Evolutionary conservation across 169 alveolate genomes (phyloP).

Genomic region (Condylostoma magnum): DNA sequence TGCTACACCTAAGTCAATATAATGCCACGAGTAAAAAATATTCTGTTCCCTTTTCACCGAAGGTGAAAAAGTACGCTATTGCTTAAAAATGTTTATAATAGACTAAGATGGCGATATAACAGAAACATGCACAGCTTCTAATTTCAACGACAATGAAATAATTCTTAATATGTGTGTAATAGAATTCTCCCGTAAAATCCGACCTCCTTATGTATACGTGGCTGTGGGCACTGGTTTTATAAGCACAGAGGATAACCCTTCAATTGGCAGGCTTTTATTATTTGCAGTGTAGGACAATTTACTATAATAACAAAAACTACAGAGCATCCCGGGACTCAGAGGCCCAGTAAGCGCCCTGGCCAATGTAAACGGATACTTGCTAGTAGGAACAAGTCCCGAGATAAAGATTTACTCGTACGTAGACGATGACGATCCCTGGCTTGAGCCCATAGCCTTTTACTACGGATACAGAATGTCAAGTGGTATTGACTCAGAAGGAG

Average conservation of each 20-base stretch:
- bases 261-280: constrained; percentile 11
- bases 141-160: constrained; percentile 13
- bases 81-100: background rate
- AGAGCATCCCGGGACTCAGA: constrained; percentile 18
- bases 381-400: constrained; percentile 24
- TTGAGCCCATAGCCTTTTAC: constrained; percentile 29
- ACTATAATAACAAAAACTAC: constrained; percentile 12
- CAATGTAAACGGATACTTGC: constrained; percentile 8
- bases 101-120: background rate
- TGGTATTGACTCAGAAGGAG: background rate
- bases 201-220: constrained; percentile 24
- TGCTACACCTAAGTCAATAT: constrained; percentile 17
- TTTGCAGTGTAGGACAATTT: background rate
- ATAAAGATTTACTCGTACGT: constrained; percentile 17
- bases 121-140: background rate
- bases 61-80: background rate
- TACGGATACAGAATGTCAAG: constrained; percentile 28
- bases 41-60: constrained; percentile 20
- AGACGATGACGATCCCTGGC: constrained; percentile 23
- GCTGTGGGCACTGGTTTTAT: constrained; percentile 29
- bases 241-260: constrained; percentile 16
- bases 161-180: constrained; percentile 15
- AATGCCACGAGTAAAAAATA: background rate
- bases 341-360: constrained; percentile 17
- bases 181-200: constrained; percentile 6